A percentile compares a stretch with the other conserved stretches of the same genome.
phyloP scores from a whole-genome alignment of 2,329 filamentous ascomycete species.

The Capronia americana region DNA sequence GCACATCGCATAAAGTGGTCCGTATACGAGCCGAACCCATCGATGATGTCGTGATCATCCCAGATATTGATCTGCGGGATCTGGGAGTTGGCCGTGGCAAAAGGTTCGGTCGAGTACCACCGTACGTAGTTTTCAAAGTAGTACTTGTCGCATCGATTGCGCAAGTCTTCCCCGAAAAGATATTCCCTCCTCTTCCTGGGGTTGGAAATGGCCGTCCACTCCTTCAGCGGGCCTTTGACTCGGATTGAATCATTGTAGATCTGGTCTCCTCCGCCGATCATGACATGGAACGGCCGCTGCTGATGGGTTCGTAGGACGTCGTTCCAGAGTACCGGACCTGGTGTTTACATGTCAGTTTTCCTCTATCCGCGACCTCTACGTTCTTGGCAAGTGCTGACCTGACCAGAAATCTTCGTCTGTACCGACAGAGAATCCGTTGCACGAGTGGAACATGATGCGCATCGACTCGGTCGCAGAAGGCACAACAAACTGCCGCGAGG shows the following conservation, averaged over 20 bases:
- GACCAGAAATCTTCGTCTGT: conserved; percentile 69
- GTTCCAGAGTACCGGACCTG: conserved; percentile 67
- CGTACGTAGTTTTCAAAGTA: conserved; percentile 67
- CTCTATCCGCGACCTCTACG: not conserved
- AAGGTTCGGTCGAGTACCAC: conserved; percentile 73
- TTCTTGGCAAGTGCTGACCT: conserved; percentile 24
- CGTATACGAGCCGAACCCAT: conserved; percentile 70
- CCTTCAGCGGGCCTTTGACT: conserved; percentile 77
- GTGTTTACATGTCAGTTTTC: conserved; percentile 10
- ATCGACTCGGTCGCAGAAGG: conserved; percentile 68
- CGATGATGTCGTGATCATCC: conserved; percentile 72
- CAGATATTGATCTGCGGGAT: conserved; percentile 71
- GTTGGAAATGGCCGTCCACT: conserved; percentile 67
- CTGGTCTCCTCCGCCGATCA: conserved; percentile 91
- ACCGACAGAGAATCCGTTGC: conserved; percentile 71
- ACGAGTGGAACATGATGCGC: conserved; percentile 73
- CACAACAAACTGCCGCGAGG: conserved; percentile 59
- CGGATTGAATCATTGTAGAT: conserved; percentile 79
- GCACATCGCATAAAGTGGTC: conserved; percentile 68
- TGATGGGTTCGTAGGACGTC: conserved; percentile 67
- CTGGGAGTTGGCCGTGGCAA: conserved; percentile 65
- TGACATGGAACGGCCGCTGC: conserved; percentile 67
- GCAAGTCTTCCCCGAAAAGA: conserved; percentile 69
- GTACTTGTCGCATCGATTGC: conserved; percentile 65
- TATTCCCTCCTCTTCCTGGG: conserved; percentile 66